Percentiles rank a stretch among this genome's conserved stretches.
phyloP scores from a whole-genome alignment of 495 filamentous ascomycete genomes.

The Neurospora discreta region DNA sequence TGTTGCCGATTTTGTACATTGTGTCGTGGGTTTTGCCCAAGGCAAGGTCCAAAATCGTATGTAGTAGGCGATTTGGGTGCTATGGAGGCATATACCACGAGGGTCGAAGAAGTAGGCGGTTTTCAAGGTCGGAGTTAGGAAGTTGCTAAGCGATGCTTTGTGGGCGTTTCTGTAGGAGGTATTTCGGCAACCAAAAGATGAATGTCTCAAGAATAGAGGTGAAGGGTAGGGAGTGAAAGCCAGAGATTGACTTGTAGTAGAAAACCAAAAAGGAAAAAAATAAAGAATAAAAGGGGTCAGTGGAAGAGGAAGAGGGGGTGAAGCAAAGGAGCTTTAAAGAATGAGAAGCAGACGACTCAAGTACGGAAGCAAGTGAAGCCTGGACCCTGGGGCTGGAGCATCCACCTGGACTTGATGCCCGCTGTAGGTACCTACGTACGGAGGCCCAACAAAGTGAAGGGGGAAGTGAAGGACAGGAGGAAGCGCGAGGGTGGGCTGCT shows the following conservation, averaged over 20 bases:
- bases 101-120: not conserved
- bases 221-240: not conserved
- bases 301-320: not conserved
- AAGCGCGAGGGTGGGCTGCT: not conserved
- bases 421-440: not conserved
- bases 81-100: not conserved
- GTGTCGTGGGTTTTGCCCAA: constrained; percentile 7
- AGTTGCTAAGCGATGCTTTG: not conserved
- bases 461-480: not conserved
- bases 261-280: not conserved
- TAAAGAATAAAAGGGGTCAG: too few relatives aligned
- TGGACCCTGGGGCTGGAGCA: not conserved
- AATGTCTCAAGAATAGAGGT: not conserved
- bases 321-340: not conserved
- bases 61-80: not conserved
- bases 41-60: not conserved
- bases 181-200: not conserved
- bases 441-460: not conserved
- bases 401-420: not conserved
- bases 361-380: not conserved
- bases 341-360: not conserved
- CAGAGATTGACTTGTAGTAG: not conserved
- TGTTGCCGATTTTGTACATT: constrained; percentile 49
- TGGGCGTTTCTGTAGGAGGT: not conserved
- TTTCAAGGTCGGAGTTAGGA: not conserved